A percentile compares a stretch with the other conserved stretches of the same genome.
phyloP scores from a whole-genome alignment of 371 early-diverging fungal genomes.

The Mucor velutinosus region DNA sequence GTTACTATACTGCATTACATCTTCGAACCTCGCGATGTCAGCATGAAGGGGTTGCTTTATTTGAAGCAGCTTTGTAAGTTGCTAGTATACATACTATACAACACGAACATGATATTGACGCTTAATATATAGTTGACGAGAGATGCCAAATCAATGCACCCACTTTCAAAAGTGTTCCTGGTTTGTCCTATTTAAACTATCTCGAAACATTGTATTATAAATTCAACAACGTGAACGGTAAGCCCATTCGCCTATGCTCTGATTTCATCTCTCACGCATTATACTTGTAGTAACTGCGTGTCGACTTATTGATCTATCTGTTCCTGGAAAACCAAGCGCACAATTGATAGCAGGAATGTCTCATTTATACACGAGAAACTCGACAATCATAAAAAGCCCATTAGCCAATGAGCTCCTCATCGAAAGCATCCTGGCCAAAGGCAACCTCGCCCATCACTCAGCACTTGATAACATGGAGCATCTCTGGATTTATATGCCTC shows the following conservation, averaged over 20 bases:
- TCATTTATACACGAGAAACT: not conserved
- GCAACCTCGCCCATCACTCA: not conserved
- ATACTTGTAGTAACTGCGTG: not conserved
- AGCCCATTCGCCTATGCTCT: not conserved
- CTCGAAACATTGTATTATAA: not conserved
- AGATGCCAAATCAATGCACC: not conserved
- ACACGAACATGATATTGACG: not conserved
- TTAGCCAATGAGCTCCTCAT: not conserved
- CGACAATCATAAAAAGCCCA: not conserved
- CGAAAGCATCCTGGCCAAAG: not conserved
- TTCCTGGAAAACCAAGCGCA: not conserved
- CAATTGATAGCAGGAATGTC: not conserved
- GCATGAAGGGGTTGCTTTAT: not conserved
- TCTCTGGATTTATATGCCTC: not conserved
- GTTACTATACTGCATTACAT: not conserved
- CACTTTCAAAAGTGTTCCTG: not conserved
- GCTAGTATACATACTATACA: not conserved
- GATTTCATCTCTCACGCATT: not conserved
- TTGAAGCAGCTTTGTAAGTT: not conserved
- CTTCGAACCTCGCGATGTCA: not conserved
- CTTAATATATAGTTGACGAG: not conserved
- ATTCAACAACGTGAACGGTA: not conserved
- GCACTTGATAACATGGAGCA: not conserved
- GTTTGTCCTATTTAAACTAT: not conserved
- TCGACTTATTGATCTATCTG: not conserved